Evolutionary conservation across 2,329 filamentous ascomycete genomes (phyloP).

Genomic region (Penicillium sumatraense): DNA sequence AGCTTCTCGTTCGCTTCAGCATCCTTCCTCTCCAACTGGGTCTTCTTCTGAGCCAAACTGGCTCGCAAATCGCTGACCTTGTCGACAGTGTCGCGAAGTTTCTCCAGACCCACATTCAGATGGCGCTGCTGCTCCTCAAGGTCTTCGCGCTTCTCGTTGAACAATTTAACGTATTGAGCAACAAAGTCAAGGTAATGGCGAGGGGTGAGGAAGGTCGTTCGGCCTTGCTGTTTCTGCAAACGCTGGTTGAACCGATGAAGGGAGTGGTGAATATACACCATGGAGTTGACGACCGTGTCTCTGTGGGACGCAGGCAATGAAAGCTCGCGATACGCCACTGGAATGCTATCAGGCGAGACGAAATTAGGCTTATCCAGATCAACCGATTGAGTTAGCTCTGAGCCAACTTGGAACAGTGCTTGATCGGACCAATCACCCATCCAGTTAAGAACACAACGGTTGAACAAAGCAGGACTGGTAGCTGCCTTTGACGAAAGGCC

Average conservation of each 20-base stretch:
- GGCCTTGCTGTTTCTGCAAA: constrained; percentile 88
- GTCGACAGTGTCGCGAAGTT: constrained; percentile 93
- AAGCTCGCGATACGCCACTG: constrained; percentile 87
- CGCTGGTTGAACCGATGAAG: constrained; percentile 87
- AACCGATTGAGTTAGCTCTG: constrained; percentile 93
- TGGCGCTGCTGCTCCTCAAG: constrained; percentile 98
- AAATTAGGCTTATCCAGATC: constrained; percentile 91
- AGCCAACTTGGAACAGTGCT: constrained; percentile 95
- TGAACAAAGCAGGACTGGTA: constrained; percentile 97
- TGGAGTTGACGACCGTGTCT: constrained; percentile 91
- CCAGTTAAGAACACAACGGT: constrained; percentile 99
- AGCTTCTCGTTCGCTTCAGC: constrained; percentile 96
- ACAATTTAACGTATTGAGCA: constrained; percentile 94
- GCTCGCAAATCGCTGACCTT: constrained; percentile 91
- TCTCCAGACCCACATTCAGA: constrained; percentile 97
- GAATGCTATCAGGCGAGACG: constrained; percentile 84
- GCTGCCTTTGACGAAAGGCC: constrained; percentile 94
- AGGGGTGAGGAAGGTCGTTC: constrained; percentile 89
- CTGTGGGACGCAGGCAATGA: constrained; percentile 84
- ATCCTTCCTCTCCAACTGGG: constrained; percentile 89
- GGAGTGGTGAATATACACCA: constrained; percentile 99
- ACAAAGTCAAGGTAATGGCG: constrained; percentile 98
- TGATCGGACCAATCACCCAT: constrained; percentile 99
- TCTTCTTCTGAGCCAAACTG: constrained; percentile 93
- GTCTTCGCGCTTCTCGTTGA: constrained; percentile 97